These are phyloP conservation scores for Suhomyces sp. DNA, from an alignment of 805 yeast genomes.

Conservation along the genomic window DNA sequence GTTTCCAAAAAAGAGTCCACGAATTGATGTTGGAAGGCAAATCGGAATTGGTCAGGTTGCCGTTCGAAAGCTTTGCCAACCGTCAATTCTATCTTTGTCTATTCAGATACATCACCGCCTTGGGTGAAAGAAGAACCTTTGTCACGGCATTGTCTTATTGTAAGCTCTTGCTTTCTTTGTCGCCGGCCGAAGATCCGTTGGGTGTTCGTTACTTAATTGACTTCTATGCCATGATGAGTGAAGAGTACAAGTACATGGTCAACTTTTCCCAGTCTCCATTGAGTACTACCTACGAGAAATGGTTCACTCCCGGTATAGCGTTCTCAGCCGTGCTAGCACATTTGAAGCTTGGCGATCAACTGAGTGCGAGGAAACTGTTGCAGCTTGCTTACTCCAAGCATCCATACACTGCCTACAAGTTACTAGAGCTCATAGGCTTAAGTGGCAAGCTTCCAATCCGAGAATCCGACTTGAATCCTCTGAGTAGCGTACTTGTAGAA, in stretches of 20 bases:
- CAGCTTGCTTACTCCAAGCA: slow-evolving; percentile 50
- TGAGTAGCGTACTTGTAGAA: slow-evolving; percentile 38
- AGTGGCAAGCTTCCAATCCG: slow-evolving; percentile 15
- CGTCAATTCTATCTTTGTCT: slow-evolving; percentile 73
- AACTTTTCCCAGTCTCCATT: slow-evolving; percentile 57
- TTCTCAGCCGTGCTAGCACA: slow-evolving; percentile 67
- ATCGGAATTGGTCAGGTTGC: slow-evolving; percentile 61
- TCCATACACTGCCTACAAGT: slow-evolving; percentile 54
- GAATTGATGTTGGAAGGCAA: slow-evolving; percentile 45
- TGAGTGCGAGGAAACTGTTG: slow-evolving; percentile 49
- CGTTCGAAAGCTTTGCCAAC: slow-evolving; percentile 71
- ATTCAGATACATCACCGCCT: slow-evolving; percentile 65
- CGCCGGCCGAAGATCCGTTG: slow-evolving; percentile 78
- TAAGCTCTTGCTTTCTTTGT: slow-evolving; percentile 63
- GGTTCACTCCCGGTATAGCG: slow-evolving; percentile 73
- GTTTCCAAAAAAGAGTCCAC: slow-evolving; percentile 57
- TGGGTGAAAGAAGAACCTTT: slow-evolving; percentile 76
- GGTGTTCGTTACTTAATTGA: slow-evolving; percentile 85
- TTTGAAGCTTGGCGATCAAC: slow-evolving; percentile 38
- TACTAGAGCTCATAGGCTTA: slow-evolving; percentile 50
- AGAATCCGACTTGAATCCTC: slow-evolving; percentile 19
- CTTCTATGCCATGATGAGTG: slow-evolving; percentile 65
- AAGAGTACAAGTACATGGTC: slow-evolving; percentile 60
- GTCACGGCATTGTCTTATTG: slow-evolving; percentile 75
- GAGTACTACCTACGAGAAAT: slow-evolving; percentile 52